A percentile compares a stretch with the other conserved stretches of the same genome.
These are phyloP conservation scores for Madurella fahalii DNA, from an alignment of 2,329 filamentous ascomycete species.

Conservation along the genomic window DNA sequence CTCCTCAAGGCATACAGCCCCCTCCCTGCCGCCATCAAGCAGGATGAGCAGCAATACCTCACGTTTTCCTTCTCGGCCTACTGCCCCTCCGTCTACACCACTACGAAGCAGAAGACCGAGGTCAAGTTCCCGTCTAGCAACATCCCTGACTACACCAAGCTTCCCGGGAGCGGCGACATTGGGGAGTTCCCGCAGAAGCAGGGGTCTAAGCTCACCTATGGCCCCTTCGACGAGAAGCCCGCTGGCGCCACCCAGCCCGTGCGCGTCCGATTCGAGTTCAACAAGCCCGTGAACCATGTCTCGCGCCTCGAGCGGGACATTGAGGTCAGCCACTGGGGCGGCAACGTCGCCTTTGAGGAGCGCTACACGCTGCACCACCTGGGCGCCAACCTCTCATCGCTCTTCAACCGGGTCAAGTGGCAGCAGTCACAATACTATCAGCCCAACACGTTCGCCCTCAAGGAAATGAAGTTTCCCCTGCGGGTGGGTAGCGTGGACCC, in stretches of 20 bases:
- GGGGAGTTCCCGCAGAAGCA: constrained; percentile 68
- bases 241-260: constrained; percentile 70
- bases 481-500: constrained; percentile 75
- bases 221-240: constrained; percentile 78
- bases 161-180: constrained; percentile 61
- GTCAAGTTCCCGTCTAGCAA: constrained; percentile 77
- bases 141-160: constrained; percentile 79
- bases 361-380: constrained; percentile 84
- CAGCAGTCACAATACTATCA: constrained; percentile 70
- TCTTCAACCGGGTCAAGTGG: constrained; percentile 76
- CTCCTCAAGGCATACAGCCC: constrained; percentile 74
- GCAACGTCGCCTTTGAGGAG: constrained; percentile 93
- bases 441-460: constrained; percentile 72
- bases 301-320: constrained; percentile 80
- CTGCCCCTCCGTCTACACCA: constrained; percentile 75
- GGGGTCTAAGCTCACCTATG: constrained; percentile 83
- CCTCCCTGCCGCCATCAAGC: constrained; percentile 76
- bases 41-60: constrained; percentile 83
- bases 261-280: constrained; percentile 89
- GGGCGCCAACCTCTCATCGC: constrained; percentile 69
- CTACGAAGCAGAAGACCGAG: constrained; percentile 93
- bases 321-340: constrained; percentile 97
- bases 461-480: constrained; percentile 76
- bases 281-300: constrained; percentile 80
- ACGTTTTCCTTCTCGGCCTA: constrained; percentile 83